phyloP scores from a whole-genome alignment of 371 early-diverging fungal genomes.

The Dinochytrium kinnereticum region DNA sequence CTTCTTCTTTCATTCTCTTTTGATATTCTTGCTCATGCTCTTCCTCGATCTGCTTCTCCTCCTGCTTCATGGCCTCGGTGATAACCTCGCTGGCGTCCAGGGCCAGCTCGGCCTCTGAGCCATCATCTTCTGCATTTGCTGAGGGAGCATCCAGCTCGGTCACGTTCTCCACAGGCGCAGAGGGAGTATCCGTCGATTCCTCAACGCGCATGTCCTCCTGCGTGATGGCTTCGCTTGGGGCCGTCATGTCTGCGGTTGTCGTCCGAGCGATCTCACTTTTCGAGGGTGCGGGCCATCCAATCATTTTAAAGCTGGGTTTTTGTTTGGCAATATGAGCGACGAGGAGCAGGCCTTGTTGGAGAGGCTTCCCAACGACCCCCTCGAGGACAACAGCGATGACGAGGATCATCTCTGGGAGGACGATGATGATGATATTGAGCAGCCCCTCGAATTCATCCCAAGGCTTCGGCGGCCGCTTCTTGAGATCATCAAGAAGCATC shows the following conservation, averaged over 20 bases:
- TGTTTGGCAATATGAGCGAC: too few relatives aligned
- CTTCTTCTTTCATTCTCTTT: neutral
- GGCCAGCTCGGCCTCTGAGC: neutral
- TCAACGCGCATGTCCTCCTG: too few relatives aligned
- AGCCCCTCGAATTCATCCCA: conserved; percentile 9
- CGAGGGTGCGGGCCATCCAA: neutral
- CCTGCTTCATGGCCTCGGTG: conserved; percentile 7
- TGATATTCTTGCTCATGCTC: conserved; percentile 9
- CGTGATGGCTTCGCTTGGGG: too few relatives aligned
- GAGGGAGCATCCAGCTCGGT: neutral
- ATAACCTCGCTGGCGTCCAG: conserved; percentile 10
- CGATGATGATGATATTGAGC: conserved; percentile 13
- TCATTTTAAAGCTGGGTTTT: too few relatives aligned
- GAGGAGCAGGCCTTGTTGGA: conserved; percentile 11
- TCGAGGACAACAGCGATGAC: neutral
- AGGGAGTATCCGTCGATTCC: neutral
- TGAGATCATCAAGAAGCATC: conserved; percentile 9
- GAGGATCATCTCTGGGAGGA: conserved; percentile 13
- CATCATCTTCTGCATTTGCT: neutral
- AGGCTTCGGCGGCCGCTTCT: conserved; percentile 5
- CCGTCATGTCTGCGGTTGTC: neutral
- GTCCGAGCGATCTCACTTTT: neutral
- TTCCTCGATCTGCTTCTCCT: conserved; percentile 10
- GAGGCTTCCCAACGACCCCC: neutral
- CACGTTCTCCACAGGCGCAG: neutral